Evolutionary conservation across 768 basidiomycete genomes (phyloP), one percentile per base, ranked within the genome.

Genomic region (Dentipellis fragilis): DNA sequence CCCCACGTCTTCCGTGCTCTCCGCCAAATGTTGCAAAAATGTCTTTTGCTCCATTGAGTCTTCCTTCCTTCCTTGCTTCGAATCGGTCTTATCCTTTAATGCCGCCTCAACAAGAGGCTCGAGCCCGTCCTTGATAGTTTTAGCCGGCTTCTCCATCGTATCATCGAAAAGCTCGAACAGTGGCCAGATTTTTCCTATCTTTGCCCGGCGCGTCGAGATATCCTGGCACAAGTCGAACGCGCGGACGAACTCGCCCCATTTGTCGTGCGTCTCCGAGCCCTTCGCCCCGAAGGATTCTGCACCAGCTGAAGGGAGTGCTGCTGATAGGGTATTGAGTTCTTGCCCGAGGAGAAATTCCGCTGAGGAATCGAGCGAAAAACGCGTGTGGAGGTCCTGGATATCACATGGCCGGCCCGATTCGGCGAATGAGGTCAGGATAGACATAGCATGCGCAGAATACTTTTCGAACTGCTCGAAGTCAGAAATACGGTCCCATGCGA

Each of bases 341-440:
- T 66, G 62, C 5, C 75, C 79, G 54, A 80, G 80, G 47, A 81
- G 65, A 58, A 79, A 81, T 54, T 79, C 75, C 2, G 79, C 73
- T 0, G 81, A 80, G 4, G 78, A 70, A 63, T 80, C 79, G 38
- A 80, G 70, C 0, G 78, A 76, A 57, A 80, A 77, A 45, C 77
- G 72, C 1, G 70, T 70, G 21, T 79, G 62, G 7, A 73, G 57
- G 54, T 80, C 77, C 67, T 80, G 59, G 9, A 62, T 14, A 34
- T 38, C 62, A 48, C 50, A 55, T 2, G 48, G 54, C 0, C 36
- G 49, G 34, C 19, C 42, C 1, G 45, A 3, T n/a, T 49, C 56
- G 0, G 59, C 46, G 34, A 60, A 58, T 11, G 45, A 37, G 0
- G 42, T 48, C 22, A 61, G 40, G 40, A 57, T 54, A 22, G 49